Percentiles rank a stretch among this genome's conserved stretches.
phyloP scores from a whole-genome alignment of 129 eudicot genomes.

The Flaveria bidentis region DNA sequence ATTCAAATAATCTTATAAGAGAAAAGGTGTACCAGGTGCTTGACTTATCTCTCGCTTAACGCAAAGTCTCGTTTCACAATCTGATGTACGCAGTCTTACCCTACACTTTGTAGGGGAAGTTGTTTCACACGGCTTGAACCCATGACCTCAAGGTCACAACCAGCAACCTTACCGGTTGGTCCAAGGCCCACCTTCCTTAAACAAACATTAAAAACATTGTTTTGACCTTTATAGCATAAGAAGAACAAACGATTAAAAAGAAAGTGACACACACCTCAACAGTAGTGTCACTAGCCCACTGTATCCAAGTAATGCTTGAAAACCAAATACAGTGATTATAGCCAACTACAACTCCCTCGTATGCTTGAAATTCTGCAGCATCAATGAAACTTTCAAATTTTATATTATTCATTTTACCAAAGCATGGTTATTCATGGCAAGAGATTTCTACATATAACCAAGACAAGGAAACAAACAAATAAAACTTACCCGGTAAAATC shows the following conservation, averaged over 20 bases:
- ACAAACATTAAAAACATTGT: not conserved
- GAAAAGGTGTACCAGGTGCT: no score
- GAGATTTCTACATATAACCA: conserved; percentile 2
- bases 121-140: no score
- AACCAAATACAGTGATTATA: conserved; percentile 74
- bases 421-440: conserved; percentile 14
- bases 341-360: conserved; percentile 97
- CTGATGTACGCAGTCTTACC: no score
- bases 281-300: conserved; percentile 87
- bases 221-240: not conserved
- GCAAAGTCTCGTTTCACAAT: no score
- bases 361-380: conserved; percentile 86
- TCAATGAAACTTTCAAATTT: not conserved
- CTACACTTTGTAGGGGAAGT: no score
- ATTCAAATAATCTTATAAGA: not conserved
- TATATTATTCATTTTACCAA: not conserved
- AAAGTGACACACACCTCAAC: conserved; percentile 51
- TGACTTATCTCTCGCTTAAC: no score
- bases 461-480: not conserved
- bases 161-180: no score
- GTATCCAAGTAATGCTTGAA: conserved; percentile 88
- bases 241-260: not conserved
- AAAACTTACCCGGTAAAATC: no score
- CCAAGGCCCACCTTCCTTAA: no score
- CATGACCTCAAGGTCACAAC: no score